Conservation (phyloP, 2,329 filamentous ascomycete species). For the Kalaharituber pfeilii region DNA sequence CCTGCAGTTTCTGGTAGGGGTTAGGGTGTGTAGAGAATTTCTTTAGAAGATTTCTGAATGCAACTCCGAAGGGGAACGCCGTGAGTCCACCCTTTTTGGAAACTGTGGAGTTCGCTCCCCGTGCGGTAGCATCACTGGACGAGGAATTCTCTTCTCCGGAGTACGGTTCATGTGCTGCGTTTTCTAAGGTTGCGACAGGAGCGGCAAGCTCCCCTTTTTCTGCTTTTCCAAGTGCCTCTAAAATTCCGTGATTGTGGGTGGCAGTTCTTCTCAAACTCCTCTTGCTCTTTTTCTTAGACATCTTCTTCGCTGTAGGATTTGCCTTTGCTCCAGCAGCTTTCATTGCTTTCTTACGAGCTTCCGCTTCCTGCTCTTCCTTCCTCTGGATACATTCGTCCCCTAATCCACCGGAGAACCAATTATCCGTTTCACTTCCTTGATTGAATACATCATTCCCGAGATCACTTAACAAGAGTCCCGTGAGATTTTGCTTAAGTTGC, state of each 20-base stretch:
- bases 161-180: slow-evolving; percentile 26
- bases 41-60: slow-evolving; percentile 61
- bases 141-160: slow-evolving; percentile 32
- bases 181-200: slow-evolving; percentile 29
- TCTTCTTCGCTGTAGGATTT: slow-evolving; percentile 31
- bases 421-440: slow-evolving; percentile 82
- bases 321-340: slow-evolving; percentile 33
- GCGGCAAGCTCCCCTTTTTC: slow-evolving; percentile 29
- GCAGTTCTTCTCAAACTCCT: slow-evolving; percentile 39
- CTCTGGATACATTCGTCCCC: slow-evolving; percentile 49
- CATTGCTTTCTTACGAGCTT: slow-evolving; percentile 26
- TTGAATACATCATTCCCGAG: slow-evolving; percentile 71
- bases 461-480: slow-evolving; percentile 73
- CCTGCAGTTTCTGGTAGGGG: slow-evolving; percentile 68
- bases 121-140: slow-evolving; percentile 31
- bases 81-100: slow-evolving; percentile 29
- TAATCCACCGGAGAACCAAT: slow-evolving; percentile 55
- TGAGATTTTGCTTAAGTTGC: slow-evolving; percentile 61
- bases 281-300: slow-evolving; percentile 42
- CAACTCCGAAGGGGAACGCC: slow-evolving; percentile 57
- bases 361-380: slow-evolving; percentile 38
- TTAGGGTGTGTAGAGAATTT: slow-evolving; percentile 84
- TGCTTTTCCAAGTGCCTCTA: slow-evolving; percentile 30
- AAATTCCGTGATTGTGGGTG: slow-evolving; percentile 26
- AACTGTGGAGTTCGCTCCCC: slow-evolving; percentile 18